phyloP scores from a whole-genome alignment of 2,329 filamentous ascomycete genomes.

The Phaeosphaeria sp. region DNA sequence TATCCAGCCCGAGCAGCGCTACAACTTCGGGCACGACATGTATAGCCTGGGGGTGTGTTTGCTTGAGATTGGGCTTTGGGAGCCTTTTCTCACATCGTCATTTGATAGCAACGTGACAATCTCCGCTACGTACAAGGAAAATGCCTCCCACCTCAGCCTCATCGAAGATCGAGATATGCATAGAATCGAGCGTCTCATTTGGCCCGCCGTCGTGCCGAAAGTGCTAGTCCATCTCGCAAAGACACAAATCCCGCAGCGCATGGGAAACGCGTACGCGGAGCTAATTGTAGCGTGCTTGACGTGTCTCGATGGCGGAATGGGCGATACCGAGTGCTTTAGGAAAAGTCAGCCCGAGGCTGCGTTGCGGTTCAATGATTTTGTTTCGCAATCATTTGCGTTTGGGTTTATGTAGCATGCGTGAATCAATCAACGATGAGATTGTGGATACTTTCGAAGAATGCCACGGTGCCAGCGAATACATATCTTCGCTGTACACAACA shows the following conservation, averaged over 20 bases:
- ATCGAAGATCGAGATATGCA: background rate
- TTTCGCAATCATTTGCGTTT: background rate
- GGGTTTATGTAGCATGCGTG: background rate
- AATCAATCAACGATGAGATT: too few relatives aligned
- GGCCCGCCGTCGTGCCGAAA: background rate
- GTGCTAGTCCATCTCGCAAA: background rate
- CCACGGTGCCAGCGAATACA: too few relatives aligned
- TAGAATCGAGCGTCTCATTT: background rate
- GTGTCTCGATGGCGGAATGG: background rate
- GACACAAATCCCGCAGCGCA: background rate
- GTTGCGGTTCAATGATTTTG: background rate
- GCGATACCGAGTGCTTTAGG: background rate
- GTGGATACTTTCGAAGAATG: too few relatives aligned
- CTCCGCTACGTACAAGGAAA: background rate
- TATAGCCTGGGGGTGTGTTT: background rate
- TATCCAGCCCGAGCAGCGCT: background rate
- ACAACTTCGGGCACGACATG: background rate
- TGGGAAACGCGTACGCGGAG: background rate
- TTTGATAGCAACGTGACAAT: background rate
- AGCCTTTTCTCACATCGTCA: background rate
- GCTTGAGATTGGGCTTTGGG: background rate
- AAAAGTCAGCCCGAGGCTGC: background rate
- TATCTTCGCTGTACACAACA: too few relatives aligned
- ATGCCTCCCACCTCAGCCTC: background rate
- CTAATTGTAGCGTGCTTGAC: background rate